A percentile compares a stretch with the other conserved stretches of the same genome.
Conservation (phyloP, 2,329 filamentous ascomycete species). For the Lachnum nothofagi region DNA sequence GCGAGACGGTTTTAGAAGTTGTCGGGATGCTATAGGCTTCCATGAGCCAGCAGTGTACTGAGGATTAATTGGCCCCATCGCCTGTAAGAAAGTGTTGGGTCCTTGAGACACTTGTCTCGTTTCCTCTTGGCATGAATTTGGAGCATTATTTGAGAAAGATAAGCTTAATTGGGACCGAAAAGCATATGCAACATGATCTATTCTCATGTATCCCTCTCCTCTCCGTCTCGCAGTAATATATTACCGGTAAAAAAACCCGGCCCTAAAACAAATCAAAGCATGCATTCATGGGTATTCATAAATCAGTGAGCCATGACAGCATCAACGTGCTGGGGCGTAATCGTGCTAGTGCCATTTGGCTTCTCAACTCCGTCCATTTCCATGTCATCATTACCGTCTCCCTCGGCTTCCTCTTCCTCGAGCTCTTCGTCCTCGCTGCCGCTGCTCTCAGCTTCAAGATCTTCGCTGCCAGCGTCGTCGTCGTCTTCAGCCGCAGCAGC, state of each 20-base stretch:
- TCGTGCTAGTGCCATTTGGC: constrained; percentile 18
- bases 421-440: constrained; percentile 51
- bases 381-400: constrained; percentile 43
- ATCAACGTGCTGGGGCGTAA: constrained; percentile 21
- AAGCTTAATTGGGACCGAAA: too few species aligned
- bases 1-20: too few species aligned
- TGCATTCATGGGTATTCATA: constrained; percentile 18
- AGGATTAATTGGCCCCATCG: too few species aligned
- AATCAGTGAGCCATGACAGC: constrained; percentile 32
- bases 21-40: too few species aligned
- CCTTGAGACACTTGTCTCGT: neutral
- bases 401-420: constrained; percentile 46
- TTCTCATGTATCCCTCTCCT: neutral
- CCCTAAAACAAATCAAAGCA: neutral
- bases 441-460: constrained; percentile 71
- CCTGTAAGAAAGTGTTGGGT: too few species aligned
- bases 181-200: neutral
- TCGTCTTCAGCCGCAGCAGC: constrained; percentile 62
- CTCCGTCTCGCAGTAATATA: neutral
- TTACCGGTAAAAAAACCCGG: neutral
- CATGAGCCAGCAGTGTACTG: too few species aligned
- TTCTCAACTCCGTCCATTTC: constrained; percentile 42
- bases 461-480: constrained; percentile 67
- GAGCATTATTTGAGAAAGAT: neutral
- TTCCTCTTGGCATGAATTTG: neutral